Evolutionary conservation across 2,329 filamentous ascomycete species (phyloP).

Genomic region (Aaosphaeria arxii): DNA sequence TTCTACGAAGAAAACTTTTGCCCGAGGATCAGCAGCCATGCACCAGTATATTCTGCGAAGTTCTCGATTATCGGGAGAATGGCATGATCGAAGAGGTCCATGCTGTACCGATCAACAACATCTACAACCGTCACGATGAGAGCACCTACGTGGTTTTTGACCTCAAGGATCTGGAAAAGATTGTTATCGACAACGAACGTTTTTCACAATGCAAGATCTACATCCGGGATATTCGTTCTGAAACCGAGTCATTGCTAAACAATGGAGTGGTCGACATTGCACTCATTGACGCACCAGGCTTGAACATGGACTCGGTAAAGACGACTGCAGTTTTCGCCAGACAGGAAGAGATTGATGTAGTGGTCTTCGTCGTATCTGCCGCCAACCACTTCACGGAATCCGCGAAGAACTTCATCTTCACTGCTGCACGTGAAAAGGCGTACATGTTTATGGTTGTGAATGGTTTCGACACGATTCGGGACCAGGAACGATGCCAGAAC

Average conservation of each 20-base stretch:
- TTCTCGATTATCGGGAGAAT: slow-evolving; percentile 89
- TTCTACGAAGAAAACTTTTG: slow-evolving; percentile 84
- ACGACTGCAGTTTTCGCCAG: slow-evolving; percentile 96
- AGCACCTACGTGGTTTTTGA: slow-evolving; percentile 87
- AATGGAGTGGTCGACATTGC: slow-evolving; percentile 98
- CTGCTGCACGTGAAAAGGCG: slow-evolving; percentile 92
- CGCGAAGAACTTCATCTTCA: slow-evolving; percentile 96
- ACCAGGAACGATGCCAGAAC: slow-evolving; percentile 87
- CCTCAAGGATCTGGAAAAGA: slow-evolving; percentile 75
- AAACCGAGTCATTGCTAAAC: slow-evolving; percentile 91
- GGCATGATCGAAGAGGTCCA: slow-evolving; percentile 91
- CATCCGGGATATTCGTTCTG: slow-evolving; percentile 80
- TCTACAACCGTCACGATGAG: slow-evolving; percentile 87
- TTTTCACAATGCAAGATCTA: slow-evolving; percentile 98
- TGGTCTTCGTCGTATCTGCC: slow-evolving; percentile 96
- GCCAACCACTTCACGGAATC: slow-evolving; percentile 98
- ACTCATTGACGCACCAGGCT: slow-evolving; percentile 89
- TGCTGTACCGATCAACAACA: slow-evolving; percentile 76
- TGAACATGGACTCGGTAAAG: slow-evolving; percentile 95
- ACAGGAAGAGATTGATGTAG: slow-evolving; percentile 97
- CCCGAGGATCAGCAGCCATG: slow-evolving; percentile 98
- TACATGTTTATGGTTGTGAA: slow-evolving; percentile 99
- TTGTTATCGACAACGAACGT: slow-evolving; percentile 82
- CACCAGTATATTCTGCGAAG: slow-evolving; percentile 97
- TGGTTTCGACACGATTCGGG: slow-evolving; percentile 88